These are phyloP conservation scores for Catunica adiposa DNA, from an alignment of 2,329 filamentous ascomycete species.

Conservation along the genomic window DNA sequence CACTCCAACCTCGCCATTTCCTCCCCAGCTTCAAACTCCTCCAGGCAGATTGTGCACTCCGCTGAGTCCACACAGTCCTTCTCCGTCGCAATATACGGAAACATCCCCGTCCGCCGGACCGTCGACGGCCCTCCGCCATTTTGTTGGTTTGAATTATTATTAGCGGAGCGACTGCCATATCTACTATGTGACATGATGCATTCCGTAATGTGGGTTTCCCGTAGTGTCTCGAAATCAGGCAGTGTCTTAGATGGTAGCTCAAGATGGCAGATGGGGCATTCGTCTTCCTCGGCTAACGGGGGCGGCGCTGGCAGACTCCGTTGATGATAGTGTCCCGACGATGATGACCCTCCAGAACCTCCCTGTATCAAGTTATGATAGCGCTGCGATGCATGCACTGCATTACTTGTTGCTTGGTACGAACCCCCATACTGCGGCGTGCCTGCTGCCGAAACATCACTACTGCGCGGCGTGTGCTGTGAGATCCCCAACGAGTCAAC, in stretches of 20 bases:
- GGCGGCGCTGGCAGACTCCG: constrained; percentile 28
- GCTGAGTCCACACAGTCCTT: constrained; percentile 53
- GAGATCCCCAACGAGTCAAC: constrained; percentile 5
- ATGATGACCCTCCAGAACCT: constrained; percentile 22
- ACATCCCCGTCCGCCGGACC: constrained; percentile 40
- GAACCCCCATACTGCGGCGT: constrained; percentile 13
- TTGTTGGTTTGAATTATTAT: background rate
- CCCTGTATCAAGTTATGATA: constrained; percentile 21
- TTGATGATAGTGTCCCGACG: constrained; percentile 18
- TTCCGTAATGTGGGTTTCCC: constrained; percentile 40
- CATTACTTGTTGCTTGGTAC: constrained; percentile 7
- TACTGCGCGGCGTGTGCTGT: constrained; percentile 9
- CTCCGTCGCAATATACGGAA: constrained; percentile 46
- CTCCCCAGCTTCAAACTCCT: constrained; percentile 46
- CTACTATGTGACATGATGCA: constrained; percentile 41
- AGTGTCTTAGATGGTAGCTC: constrained; percentile 47
- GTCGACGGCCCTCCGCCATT: constrained; percentile 16
- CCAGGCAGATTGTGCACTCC: constrained; percentile 51
- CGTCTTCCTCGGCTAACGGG: constrained; percentile 53
- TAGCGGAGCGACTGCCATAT: constrained; percentile 20
- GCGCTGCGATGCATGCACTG: constrained; percentile 12
- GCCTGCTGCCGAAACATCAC: constrained; percentile 4
- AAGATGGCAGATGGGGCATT: constrained; percentile 60
- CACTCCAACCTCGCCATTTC: constrained; percentile 51
- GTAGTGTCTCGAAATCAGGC: constrained; percentile 35